Conservation (phyloP, 257 asterid genomes). For the Solanum paucissectum region DNA sequence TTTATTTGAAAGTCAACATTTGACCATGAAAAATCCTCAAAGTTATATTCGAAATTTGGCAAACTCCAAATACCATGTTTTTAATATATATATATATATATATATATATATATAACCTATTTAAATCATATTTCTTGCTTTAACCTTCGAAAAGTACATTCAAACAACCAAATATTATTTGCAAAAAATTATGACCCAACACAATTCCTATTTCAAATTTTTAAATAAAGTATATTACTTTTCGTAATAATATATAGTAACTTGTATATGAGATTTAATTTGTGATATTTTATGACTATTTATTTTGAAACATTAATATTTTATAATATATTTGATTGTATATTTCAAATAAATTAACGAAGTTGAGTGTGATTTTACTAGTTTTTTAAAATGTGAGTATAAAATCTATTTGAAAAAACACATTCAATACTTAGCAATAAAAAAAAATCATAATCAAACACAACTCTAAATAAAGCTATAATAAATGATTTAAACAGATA, state of each 20-base stretch:
- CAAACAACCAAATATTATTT: not conserved
- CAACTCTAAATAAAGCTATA: no score
- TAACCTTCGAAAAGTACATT: not conserved
- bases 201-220: fast-evolving
- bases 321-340: not conserved
- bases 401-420: no score
- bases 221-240: no score
- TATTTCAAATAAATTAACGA: no score
- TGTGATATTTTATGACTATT: no score
- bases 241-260: no score
- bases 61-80: not conserved
- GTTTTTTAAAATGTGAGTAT: not conserved
- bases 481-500: not conserved
- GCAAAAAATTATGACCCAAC: no score
- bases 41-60: not conserved
- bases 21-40: not conserved
- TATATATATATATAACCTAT: no score
- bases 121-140: not conserved
- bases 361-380: not conserved
- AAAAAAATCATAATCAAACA: not conserved
- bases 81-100: no score
- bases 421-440: not conserved
- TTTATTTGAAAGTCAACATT: no score
- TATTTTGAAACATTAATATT: no score
- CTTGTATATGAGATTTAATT: no score